A percentile compares a stretch with the other conserved stretches of the same genome.
These are phyloP conservation scores for Syzygium aromaticum DNA, from an alignment of 345 rosid species.

Conservation along the genomic window DNA sequence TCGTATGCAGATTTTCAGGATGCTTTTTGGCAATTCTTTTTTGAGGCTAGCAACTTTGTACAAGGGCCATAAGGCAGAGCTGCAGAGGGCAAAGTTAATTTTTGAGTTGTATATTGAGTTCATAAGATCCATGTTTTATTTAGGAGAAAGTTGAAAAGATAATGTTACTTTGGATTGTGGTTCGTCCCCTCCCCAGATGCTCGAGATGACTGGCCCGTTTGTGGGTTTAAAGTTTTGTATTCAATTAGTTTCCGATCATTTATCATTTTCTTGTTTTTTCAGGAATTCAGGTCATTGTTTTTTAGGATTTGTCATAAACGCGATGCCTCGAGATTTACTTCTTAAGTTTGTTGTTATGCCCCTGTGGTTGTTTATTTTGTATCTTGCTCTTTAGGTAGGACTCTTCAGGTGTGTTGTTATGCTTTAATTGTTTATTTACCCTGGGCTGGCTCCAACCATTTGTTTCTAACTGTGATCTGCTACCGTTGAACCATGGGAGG, in stretches of 20 bases:
- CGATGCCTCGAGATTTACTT: not conserved
- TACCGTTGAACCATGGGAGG: not conserved
- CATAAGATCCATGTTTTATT: slow-evolving; percentile 20
- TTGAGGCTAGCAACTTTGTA: slow-evolving; percentile 26
- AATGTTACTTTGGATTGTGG: slow-evolving; percentile 15
- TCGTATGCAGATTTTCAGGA: not conserved
- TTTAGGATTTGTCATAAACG: not conserved
- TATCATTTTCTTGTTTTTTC: not conserved
- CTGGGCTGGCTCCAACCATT: not conserved
- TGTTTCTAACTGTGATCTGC: not conserved
- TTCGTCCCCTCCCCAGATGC: slow-evolving; percentile 10
- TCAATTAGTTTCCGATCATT: slow-evolving; percentile 14
- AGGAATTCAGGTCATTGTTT: not conserved
- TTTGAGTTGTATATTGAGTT: slow-evolving; percentile 31
- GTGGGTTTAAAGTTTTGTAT: slow-evolving; percentile 19
- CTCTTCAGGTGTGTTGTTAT: not conserved
- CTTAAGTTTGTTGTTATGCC: not conserved
- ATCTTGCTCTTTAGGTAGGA: not conserved
- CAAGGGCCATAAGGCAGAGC: slow-evolving; percentile 19
- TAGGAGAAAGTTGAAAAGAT: slow-evolving; percentile 20
- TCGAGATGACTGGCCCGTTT: slow-evolving; percentile 8
- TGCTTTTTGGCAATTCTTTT: not conserved
- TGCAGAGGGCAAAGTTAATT: slow-evolving; percentile 4
- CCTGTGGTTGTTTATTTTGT: not conserved
- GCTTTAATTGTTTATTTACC: not conserved